phyloP scores from a whole-genome alignment of 2,329 filamentous ascomycete genomes.

The Dothideomycetes sp. region DNA sequence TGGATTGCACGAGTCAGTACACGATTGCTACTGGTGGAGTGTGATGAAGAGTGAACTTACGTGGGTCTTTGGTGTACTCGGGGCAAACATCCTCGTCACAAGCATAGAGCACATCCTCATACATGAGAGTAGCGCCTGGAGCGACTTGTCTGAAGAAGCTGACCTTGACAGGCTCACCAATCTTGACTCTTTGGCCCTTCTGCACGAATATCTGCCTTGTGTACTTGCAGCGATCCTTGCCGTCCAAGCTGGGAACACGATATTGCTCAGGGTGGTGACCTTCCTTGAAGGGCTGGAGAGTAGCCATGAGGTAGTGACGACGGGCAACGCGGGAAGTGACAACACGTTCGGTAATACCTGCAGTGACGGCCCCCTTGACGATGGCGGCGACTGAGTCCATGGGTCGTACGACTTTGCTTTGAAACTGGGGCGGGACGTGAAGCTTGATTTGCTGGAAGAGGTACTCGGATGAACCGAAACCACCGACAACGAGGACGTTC shows the following conservation, averaged over 20 bases:
- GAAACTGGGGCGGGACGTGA: conserved; percentile 95
- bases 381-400: conserved; percentile 99
- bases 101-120: conserved; percentile 94
- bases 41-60: conserved; percentile 49
- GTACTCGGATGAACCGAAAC: conserved; percentile 96
- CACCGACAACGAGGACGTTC: conserved; percentile 94
- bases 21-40: neutral
- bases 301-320: conserved; percentile 98
- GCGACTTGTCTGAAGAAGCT: conserved; percentile 98
- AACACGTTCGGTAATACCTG: conserved; percentile 93
- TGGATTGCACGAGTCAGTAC: conserved; percentile 30
- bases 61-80: conserved; percentile 97
- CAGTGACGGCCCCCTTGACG: conserved; percentile 95
- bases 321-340: conserved; percentile 94
- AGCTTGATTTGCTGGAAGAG: conserved; percentile 99
- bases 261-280: conserved; percentile 97
- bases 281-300: conserved; percentile 96
- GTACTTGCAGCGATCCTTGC: conserved; percentile 97
- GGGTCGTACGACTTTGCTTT: conserved; percentile 92
- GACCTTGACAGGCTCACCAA: conserved; percentile 96
- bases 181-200: conserved; percentile 97
- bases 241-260: conserved; percentile 89
- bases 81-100: conserved; percentile 97
- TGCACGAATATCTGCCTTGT: conserved; percentile 97
- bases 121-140: conserved; percentile 95